Evolutionary conservation across 352 stramenopile species (phyloP).

Genomic region (Phytophthora fragariae): DNA sequence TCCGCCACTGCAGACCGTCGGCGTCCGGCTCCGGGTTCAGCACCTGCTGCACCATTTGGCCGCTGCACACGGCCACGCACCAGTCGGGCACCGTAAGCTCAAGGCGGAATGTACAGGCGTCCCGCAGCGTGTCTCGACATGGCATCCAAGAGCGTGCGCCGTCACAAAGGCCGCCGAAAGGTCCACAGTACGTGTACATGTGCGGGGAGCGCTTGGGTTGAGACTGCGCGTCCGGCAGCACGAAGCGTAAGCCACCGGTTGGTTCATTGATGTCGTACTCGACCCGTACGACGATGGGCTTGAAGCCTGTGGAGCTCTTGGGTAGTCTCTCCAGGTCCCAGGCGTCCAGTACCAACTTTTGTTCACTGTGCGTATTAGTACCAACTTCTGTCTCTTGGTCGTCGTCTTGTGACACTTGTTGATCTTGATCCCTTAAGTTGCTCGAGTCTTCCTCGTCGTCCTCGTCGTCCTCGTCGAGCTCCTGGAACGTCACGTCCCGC

Average conservation of each 20-base stretch:
- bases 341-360: constrained; percentile 57
- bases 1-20: constrained; percentile 59
- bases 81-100: constrained; percentile 84
- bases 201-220: constrained; percentile 79
- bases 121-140: constrained; percentile 75
- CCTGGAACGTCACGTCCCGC: constrained; percentile 59
- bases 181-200: constrained; percentile 89
- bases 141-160: constrained; percentile 88
- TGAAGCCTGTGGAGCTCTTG: constrained; percentile 74
- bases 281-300: constrained; percentile 72
- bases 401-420: constrained; percentile 41
- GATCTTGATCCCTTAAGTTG: constrained; percentile 45
- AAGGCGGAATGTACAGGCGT: constrained; percentile 77
- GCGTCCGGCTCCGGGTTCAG: constrained; percentile 59
- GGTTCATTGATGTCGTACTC: constrained; percentile 86
- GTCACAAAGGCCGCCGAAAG: constrained; percentile 84
- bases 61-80: constrained; percentile 85
- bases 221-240: constrained; percentile 72
- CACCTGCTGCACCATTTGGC: constrained; percentile 86
- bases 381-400: constrained; percentile 52
- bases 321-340: constrained; percentile 81
- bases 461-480: constrained; percentile 37
- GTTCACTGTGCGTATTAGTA: constrained; percentile 18
- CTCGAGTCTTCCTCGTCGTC: constrained; percentile 46
- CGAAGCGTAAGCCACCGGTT: constrained; percentile 68